Evolutionary conservation across 2,329 filamentous ascomycete genomes (phyloP).

Genomic region (Coleophoma cylindrospora): DNA sequence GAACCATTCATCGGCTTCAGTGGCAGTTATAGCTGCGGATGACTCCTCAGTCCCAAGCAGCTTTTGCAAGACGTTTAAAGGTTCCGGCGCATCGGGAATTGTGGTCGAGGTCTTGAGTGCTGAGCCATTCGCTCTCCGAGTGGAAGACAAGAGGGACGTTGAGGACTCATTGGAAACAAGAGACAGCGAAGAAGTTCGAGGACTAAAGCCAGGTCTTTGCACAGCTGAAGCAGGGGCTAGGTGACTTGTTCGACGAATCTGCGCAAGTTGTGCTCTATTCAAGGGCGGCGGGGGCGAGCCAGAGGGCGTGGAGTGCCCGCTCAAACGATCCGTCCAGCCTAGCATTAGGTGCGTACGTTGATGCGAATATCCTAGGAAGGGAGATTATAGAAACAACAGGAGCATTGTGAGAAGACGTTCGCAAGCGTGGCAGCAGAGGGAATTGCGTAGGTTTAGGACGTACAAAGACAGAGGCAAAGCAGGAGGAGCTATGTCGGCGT

Average conservation of each 20-base stretch:
- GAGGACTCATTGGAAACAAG: conserved; percentile 74
- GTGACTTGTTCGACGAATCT: conserved; percentile 61
- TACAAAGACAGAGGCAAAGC: too few relatives aligned
- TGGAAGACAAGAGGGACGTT: conserved; percentile 64
- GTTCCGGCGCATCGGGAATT: conserved; percentile 55
- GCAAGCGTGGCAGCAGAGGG: too few relatives aligned
- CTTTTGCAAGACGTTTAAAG: conserved; percentile 61
- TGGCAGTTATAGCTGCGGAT: conserved; percentile 20
- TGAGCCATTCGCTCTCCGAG: conserved; percentile 62
- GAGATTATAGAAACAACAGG: too few relatives aligned
- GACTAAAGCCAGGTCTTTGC: conserved; percentile 61
- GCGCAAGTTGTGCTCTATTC: conserved; percentile 67
- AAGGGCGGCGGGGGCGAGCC: conserved; percentile 54
- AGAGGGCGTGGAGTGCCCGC: conserved; percentile 57
- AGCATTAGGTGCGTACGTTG: conserved; percentile 9
- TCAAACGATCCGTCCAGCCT: conserved; percentile 92
- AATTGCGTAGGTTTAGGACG: too few relatives aligned
- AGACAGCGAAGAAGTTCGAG: conserved; percentile 74
- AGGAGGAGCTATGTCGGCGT: too few relatives aligned
- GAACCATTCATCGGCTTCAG: conserved; percentile 41
- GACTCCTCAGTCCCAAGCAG: conserved; percentile 20
- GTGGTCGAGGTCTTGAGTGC: conserved; percentile 55
- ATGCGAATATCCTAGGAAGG: too few relatives aligned
- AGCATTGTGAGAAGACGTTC: too few relatives aligned
- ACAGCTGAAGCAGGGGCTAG: conserved; percentile 65